phyloP scores from a whole-genome alignment of 192 early-diverging fungal species.

The Coemansia sp. region DNA sequence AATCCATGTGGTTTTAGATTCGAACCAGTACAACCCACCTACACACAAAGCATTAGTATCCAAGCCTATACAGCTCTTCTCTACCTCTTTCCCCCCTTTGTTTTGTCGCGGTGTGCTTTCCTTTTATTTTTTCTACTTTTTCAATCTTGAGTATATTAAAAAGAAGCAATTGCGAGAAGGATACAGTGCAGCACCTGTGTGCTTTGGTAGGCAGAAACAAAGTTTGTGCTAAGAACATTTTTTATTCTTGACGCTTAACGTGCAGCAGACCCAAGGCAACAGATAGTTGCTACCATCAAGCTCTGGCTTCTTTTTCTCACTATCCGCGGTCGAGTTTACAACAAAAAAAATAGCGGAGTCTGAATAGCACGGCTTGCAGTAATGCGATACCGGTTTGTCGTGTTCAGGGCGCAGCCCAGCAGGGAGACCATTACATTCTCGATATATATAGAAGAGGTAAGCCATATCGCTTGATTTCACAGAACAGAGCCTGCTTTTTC shows the following conservation, averaged over 20 bases:
- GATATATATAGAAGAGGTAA: conserved; percentile 43
- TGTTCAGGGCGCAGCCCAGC: conserved; percentile 51
- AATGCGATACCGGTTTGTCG: conserved; percentile 55
- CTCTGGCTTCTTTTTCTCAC: neutral
- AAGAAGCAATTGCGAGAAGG: neutral
- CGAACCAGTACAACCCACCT: neutral
- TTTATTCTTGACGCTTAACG: neutral
- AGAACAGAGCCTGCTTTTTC: neutral
- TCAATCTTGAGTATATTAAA: neutral
- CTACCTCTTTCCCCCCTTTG: no score
- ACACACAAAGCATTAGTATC: no score
- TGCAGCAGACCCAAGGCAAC: neutral
- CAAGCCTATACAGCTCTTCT: neutral
- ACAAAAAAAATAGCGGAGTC: conserved; percentile 9
- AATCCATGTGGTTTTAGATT: conserved; percentile 1
- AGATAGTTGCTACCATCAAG: neutral
- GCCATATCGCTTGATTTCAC: neutral
- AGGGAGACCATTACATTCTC: conserved; percentile 38
- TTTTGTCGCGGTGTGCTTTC: neutral
- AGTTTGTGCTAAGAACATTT: neutral
- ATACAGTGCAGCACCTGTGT: no score
- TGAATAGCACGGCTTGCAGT: conserved; percentile 1
- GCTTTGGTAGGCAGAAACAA: no score
- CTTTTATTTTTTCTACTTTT: neutral
- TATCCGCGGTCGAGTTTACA: neutral